Conservation (phyloP, 2,329 filamentous ascomycete genomes). For the Pestalotiopsis sp. region DNA sequence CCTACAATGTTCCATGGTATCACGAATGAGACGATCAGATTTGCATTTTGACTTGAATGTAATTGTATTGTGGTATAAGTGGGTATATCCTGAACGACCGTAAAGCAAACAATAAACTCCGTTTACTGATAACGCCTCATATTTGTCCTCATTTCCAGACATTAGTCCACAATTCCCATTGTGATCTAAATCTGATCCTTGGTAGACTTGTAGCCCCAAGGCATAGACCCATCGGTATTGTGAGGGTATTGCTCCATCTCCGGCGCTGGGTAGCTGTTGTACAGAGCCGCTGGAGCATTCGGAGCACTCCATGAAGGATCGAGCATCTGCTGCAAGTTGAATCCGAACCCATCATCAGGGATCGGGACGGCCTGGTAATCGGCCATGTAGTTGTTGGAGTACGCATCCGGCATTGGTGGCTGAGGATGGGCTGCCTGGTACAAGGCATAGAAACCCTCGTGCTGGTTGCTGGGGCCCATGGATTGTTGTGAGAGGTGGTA, state of each 20-base stretch:
- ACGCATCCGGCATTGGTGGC: background rate
- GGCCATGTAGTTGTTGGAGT: slow-evolving; percentile 6
- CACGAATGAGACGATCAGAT: too few relatives aligned
- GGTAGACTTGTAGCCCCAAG: background rate
- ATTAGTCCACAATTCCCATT: too few relatives aligned
- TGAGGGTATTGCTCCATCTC: slow-evolving; percentile 8
- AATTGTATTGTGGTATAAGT: background rate
- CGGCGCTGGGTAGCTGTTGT: slow-evolving; percentile 1
- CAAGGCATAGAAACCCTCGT: slow-evolving; percentile 10
- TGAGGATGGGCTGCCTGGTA: slow-evolving; percentile 12
- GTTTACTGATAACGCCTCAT: background rate
- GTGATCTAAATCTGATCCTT: background rate
- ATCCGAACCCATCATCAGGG: slow-evolving; percentile 12
- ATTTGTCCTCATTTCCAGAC: background rate
- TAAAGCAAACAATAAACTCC: background rate
- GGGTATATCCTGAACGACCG: background rate
- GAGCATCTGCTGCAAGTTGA: slow-evolving; percentile 14
- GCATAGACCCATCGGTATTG: background rate
- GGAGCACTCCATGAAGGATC: slow-evolving; percentile 10
- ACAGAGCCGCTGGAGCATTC: slow-evolving; percentile 10
- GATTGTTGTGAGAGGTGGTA: background rate
- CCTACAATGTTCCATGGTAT: too few relatives aligned
- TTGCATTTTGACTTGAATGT: background rate
- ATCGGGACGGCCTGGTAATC: slow-evolving; percentile 10
- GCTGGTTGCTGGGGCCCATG: background rate